Percentiles rank a stretch among this genome's conserved stretches.
Evolutionary conservation across 805 yeast species (phyloP).

Genomic region (Hemisphaericaspora nanyangensis): DNA sequence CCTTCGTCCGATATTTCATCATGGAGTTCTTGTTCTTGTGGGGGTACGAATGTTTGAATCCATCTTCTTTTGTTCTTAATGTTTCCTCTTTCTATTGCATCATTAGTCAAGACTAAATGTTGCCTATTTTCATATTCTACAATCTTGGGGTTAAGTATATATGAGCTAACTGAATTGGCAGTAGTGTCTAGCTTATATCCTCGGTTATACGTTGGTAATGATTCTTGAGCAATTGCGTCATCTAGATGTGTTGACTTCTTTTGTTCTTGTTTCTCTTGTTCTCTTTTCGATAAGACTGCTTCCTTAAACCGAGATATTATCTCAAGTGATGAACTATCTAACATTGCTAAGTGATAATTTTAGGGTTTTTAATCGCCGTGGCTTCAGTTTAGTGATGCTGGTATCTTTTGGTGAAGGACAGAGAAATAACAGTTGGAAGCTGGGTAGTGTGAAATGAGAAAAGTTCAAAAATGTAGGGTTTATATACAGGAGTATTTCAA

Average conservation of each 20-base stretch:
- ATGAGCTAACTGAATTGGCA: conserved; percentile 9
- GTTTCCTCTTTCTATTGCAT: conserved; percentile 25
- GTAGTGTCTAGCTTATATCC: conserved; percentile 24
- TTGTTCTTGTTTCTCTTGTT: conserved; percentile 3
- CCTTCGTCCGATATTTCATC: conserved; percentile 11
- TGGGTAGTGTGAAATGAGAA: too few species aligned
- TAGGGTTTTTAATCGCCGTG: too few species aligned
- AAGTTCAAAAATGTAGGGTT: too few species aligned
- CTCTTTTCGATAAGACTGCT: conserved; percentile 18
- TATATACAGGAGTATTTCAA: too few species aligned
- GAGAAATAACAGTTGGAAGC: too few species aligned
- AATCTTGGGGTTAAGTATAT: conserved; percentile 29
- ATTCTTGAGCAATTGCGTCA: too few species aligned
- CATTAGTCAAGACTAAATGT: conserved; percentile 36
- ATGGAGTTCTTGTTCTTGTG: conserved; percentile 15
- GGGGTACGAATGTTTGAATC: conserved; percentile 23
- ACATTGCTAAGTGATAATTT: too few species aligned
- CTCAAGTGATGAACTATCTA: conserved; percentile 36
- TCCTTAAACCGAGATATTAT: conserved; percentile 36
- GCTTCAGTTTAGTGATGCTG: too few species aligned
- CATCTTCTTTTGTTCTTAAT: conserved; percentile 33
- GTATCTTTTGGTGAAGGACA: too few species aligned
- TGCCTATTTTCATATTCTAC: conserved; percentile 36
- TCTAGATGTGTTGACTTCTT: too few species aligned
- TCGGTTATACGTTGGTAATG: conserved; percentile 15